Conservation (phyloP, 129 eudicot genomes). For the Escallonia herrerae region DNA sequence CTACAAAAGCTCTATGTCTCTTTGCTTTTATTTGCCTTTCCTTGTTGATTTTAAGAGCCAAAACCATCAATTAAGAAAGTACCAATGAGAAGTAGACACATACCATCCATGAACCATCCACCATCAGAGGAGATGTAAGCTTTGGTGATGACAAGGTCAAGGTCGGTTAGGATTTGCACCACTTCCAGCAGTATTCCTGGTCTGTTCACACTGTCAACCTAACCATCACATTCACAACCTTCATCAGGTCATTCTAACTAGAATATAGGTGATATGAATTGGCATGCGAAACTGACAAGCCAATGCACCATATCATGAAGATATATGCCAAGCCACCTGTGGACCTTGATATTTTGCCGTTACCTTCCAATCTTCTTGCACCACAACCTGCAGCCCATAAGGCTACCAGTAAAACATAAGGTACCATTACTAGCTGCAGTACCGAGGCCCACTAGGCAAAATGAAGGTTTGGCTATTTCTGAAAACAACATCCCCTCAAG, state of each 20-base stretch:
- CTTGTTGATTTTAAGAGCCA: no score
- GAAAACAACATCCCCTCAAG: no score
- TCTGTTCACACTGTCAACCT: conserved; percentile 96
- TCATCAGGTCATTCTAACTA: conserved; percentile 8
- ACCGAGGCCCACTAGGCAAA: neutral
- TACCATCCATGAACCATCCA: conserved; percentile 99
- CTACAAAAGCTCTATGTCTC: no score
- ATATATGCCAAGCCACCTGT: neutral
- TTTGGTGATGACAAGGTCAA: conserved; percentile 81
- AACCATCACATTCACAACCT: conserved; percentile 11
- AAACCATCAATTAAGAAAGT: neutral
- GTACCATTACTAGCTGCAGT: neutral
- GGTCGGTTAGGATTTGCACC: conserved; percentile 85
- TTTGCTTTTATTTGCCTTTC: no score
- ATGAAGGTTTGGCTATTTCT: neutral
- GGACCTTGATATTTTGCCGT: neutral
- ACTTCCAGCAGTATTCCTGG: conserved; percentile 92
- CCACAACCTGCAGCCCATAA: no score
- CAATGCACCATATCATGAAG: conserved; percentile 8
- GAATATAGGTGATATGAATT: neutral
- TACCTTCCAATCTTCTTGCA: neutral
- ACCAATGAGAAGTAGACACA: conserved; percentile 1
- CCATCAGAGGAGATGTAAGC: conserved; percentile 94
- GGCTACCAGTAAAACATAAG: neutral
- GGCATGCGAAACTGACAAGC: conserved; percentile 6